Evolutionary conservation across 2,329 filamentous ascomycete species (phyloP).

Genomic region (Aspergillus caelatus): DNA sequence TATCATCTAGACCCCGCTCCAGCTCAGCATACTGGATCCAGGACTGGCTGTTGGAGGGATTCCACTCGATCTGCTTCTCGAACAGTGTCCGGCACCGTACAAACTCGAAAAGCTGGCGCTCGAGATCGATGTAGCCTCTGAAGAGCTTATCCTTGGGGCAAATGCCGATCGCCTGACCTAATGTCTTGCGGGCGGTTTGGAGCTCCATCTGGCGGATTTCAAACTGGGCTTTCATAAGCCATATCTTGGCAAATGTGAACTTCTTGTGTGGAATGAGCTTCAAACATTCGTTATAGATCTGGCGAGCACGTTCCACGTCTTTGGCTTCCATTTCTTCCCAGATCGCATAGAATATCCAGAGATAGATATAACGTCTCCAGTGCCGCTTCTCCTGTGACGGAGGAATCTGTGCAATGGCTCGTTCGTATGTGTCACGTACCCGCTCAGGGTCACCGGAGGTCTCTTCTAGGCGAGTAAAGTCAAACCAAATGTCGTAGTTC

Average conservation of each 20-base stretch:
- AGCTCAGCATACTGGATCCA: conserved; percentile 98
- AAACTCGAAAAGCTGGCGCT: conserved; percentile 94
- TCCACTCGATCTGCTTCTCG: conserved; percentile 92
- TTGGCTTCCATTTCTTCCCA: conserved; percentile 89
- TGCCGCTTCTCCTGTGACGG: conserved; percentile 96
- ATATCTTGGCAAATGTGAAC: conserved; percentile 96
- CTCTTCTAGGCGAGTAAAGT: conserved; percentile 90
- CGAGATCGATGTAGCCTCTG: conserved; percentile 88
- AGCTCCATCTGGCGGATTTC: conserved; percentile 87
- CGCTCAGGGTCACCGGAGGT: conserved; percentile 78
- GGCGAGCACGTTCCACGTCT: conserved; percentile 75
- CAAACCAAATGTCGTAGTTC: conserved; percentile 97
- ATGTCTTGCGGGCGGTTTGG: conserved; percentile 77
- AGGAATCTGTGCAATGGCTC: conserved; percentile 91
- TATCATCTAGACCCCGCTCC: conserved; percentile 86
- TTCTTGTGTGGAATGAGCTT: conserved; percentile 90
- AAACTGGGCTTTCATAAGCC: conserved; percentile 91
- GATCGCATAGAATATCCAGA: conserved; percentile 96
- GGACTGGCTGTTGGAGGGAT: conserved; percentile 83
- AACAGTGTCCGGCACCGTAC: conserved; percentile 86
- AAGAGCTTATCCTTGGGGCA: conserved; percentile 96
- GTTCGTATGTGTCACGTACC: conserved; percentile 90
- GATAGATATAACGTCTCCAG: conserved; percentile 95
- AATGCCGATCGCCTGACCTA: conserved; percentile 88
- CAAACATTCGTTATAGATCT: conserved; percentile 89